These are phyloP conservation scores for Trichophyton equinum DNA, from an alignment of 2,329 filamentous ascomycete genomes.

Conservation along the genomic window DNA sequence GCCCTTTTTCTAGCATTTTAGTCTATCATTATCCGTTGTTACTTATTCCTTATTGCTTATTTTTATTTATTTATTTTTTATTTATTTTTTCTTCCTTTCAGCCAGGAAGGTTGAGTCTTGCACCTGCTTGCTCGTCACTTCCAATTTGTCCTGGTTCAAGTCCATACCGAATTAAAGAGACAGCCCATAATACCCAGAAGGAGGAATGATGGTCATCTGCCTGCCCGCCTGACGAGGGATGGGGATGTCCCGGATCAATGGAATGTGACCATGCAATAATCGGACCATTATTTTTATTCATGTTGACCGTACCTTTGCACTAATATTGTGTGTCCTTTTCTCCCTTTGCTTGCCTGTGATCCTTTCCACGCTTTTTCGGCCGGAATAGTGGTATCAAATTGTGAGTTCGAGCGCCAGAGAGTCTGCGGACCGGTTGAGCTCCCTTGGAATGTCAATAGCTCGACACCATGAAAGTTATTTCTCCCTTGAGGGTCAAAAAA, in stretches of 20 bases:
- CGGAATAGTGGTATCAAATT: background rate
- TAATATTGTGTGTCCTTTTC: background rate
- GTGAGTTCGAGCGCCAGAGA: background rate
- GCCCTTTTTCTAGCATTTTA: too few species aligned
- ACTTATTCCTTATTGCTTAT: too few species aligned
- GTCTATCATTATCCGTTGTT: too few species aligned
- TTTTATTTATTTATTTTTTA: too few species aligned
- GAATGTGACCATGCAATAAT: background rate
- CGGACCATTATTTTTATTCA: background rate
- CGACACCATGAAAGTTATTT: constrained; percentile 8
- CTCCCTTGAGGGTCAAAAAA: constrained; percentile 25
- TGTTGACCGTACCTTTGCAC: background rate
- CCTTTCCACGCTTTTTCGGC: background rate
- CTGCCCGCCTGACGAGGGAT: background rate
- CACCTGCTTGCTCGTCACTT: background rate
- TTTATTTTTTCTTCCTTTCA: background rate
- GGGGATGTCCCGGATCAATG: background rate
- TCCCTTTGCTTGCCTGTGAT: background rate
- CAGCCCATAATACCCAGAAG: background rate
- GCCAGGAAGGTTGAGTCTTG: background rate
- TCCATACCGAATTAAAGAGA: background rate
- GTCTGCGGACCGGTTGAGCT: background rate
- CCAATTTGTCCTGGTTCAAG: background rate
- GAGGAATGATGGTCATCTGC: background rate
- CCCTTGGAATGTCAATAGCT: background rate